Percentiles rank a stretch among this genome's conserved stretches.
Conservation (phyloP, 202 grass and related monocot genomes). For the Alloteropsis angusta region DNA sequence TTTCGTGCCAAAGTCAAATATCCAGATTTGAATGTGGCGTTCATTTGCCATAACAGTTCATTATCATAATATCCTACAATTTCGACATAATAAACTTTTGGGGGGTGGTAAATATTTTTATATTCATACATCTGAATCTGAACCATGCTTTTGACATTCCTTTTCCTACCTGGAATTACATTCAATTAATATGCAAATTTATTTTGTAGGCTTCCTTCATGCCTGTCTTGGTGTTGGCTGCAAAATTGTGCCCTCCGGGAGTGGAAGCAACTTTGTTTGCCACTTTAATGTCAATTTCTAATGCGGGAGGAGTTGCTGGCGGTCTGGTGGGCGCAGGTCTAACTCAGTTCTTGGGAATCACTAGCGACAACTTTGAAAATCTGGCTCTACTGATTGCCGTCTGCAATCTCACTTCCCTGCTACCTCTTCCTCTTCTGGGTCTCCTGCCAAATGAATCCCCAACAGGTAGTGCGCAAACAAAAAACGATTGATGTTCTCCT, state of each 20-base stretch:
- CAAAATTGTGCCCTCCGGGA: conserved; percentile 67
- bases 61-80: neutral
- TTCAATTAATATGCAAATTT: neutral
- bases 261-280: conserved; percentile 91
- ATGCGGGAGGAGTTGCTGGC: conserved; percentile 59
- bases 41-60: neutral
- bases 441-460: conserved; percentile 60
- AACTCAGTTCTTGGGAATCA: conserved; percentile 71
- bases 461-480: neutral
- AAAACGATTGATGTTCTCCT: neutral
- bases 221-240: conserved; percentile 87
- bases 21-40: neutral
- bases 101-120: neutral
- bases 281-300: conserved; percentile 93
- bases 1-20: neutral
- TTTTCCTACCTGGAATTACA: neutral
- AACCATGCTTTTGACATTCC: neutral
- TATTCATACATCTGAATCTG: neutral
- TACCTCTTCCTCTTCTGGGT: conserved; percentile 75
- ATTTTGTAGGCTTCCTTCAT: conserved; percentile 82
- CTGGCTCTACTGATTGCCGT: conserved; percentile 49
- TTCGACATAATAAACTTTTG: neutral
- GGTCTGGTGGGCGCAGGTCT: conserved; percentile 76
- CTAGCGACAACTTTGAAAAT: conserved; percentile 63
- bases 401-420: conserved; percentile 78